Evolutionary conservation across 192 early-diverging fungal species (phyloP), one percentile per base, ranked within the genome.

Genomic region (Phycomyces blakesleeanus): DNA sequence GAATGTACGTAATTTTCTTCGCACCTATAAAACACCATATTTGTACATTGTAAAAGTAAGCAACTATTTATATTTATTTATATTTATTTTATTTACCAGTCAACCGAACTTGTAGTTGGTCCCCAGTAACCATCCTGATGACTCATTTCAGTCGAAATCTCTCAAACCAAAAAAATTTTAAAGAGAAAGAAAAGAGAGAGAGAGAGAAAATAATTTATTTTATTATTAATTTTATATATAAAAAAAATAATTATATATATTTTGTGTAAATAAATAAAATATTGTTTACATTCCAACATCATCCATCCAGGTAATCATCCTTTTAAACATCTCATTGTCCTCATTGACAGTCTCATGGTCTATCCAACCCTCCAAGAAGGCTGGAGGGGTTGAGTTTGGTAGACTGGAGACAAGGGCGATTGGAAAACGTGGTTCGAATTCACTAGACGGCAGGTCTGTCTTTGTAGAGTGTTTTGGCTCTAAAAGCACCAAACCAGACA

Each of bases 1-100:
- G 42, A 62, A 62, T 72, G 64, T 18, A 49, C 34, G 51, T 72
- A 72, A 26, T 71, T 71, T 26, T 71, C 53, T 60, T 71, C 63
- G 47, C 69, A 71, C 69, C 70, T 72, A 39, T 40, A 15, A 42
- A 10, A 21, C 18, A 29, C 14, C 27, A 20, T 40, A 44, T 55
- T 50, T 22, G 22, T 51, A 44, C 25, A 42, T n/a, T 22, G 25
- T 39, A 41, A 68, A 27, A n/a, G 20, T 27, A n/a, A n/a, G n/a
- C n/a, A n/a, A n/a, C n/a, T n/a, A n/a, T n/a, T 55, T 34, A 44
- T 51, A 24, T 50, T 16, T 25, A 40, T 41, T 63, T 63, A 21
- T 52, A 11, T 25, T 20, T n/a, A 34, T 42, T 49, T 22, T 12
- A 42, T 57, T 53, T 53, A 71, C 69, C 69, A 71, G 57, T 71